Evolutionary conservation across 202 grass and related monocot species (phyloP).

Genomic region (Brachypodium distachyon): DNA sequence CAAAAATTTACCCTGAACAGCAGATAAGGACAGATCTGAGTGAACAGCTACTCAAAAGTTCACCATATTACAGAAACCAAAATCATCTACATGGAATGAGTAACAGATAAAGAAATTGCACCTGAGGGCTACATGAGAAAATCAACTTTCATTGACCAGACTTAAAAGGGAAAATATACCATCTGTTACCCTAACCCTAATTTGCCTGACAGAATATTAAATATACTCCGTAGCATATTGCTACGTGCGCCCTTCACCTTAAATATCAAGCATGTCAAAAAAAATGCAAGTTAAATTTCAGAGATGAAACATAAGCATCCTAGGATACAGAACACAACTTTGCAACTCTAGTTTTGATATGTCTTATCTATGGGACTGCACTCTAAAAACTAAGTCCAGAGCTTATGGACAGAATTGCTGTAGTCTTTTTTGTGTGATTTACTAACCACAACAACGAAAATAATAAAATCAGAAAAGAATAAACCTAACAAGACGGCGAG

Average conservation of each 20-base stretch:
- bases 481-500: not conserved
- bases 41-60: not conserved
- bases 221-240: not conserved
- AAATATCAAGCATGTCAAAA: not conserved
- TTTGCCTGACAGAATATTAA: not conserved
- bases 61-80: not conserved
- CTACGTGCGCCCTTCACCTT: not conserved
- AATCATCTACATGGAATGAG: not conserved
- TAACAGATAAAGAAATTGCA: not conserved
- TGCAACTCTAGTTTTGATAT: not conserved
- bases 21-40: not conserved
- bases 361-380: not conserved
- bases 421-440: not conserved
- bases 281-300: constrained; percentile 5
- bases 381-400: not conserved
- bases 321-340: not conserved
- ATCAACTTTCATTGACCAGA: not conserved
- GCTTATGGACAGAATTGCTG: not conserved
- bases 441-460: not conserved
- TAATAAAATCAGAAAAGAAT: not conserved
- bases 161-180: not conserved
- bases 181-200: not conserved
- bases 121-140: not conserved
- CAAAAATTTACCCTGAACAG: not conserved
- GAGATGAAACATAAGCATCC: not conserved